phyloP scores from a whole-genome alignment of 345 rosid species.

The Limnanthes douglasii region DNA sequence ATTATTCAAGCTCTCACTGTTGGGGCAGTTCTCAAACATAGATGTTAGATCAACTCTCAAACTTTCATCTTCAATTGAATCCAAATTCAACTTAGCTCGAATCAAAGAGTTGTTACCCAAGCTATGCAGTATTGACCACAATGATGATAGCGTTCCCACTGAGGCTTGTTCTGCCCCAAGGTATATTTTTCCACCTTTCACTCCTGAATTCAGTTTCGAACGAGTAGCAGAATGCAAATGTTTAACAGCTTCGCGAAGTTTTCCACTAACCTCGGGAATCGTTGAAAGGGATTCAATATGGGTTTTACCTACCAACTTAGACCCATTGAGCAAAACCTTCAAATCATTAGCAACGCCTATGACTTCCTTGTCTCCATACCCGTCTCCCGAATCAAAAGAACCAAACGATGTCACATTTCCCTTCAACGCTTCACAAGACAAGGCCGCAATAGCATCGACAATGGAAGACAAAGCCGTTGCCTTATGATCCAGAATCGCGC shows the following conservation, averaged over 20 bases:
- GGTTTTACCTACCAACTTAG: constrained; percentile 34
- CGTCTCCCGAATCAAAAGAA: constrained; percentile 46
- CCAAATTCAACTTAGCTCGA: constrained; percentile 30
- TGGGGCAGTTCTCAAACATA: constrained; percentile 14
- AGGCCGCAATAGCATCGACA: constrained; percentile 45
- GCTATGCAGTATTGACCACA: constrained; percentile 23
- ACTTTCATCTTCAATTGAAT: constrained; percentile 16
- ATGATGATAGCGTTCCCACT: constrained; percentile 17
- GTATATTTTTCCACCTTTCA: constrained; percentile 14
- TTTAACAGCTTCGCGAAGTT: constrained; percentile 42
- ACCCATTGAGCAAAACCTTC: constrained; percentile 59
- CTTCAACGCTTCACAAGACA: constrained; percentile 59
- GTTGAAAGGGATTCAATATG: constrained; percentile 22
- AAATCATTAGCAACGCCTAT: constrained; percentile 57
- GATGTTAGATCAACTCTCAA: constrained; percentile 16
- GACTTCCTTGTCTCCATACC: constrained; percentile 44
- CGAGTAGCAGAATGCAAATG: constrained; percentile 37
- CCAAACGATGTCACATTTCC: constrained; percentile 34
- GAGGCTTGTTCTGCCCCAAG: constrained; percentile 13
- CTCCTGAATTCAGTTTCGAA: constrained; percentile 32
- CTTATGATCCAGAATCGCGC: constrained; percentile 42
- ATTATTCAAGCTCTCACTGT: constrained; percentile 11
- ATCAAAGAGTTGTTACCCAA: constrained; percentile 40
- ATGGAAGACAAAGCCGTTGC: constrained; percentile 29
- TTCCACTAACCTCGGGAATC: constrained; percentile 41